Evolutionary conservation across 148 eudicot genomes (phyloP), one percentile per base, ranked within the genome.

Genomic region (Camellia japonica): DNA sequence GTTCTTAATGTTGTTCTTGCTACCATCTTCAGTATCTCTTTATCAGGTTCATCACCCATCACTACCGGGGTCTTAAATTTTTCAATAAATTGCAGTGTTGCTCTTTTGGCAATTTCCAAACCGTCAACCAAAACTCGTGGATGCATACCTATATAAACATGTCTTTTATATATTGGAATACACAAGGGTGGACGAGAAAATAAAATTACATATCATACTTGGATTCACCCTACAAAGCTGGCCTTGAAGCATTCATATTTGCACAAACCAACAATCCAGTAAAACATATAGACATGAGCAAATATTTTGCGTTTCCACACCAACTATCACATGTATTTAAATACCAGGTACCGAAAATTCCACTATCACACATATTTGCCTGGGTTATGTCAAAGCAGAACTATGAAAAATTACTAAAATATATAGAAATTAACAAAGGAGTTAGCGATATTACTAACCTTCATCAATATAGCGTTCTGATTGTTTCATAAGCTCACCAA

Each of bases 401-500:
- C 14, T 19, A 63, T 63, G 9, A 6, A 56, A 74, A 19, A 30
- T 14, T 13, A 20, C 19, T 10, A 11, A 52, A 19, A 20, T 64
- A 49, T 16, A 55, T 12, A 64, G 46, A 55, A n/a, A 68, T 8
- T 12, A 18, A 3, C 5, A 20, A 3, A 49, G 55, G 73, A 6
- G 15, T 12, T 8, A 2, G 42, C 12, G 18, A 0, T n/a, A 61
- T 19, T 20, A 58, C 86, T 60, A 15, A 96, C 99, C 99, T 93
- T 96, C 99, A 77, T 92, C 95, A 38, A 96, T 93, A 80, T 84
- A 96, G 54, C 99, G 99, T 78, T 92, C 98, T 42, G 98, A 88
- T 83, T 96, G 99, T 82, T 96, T 96, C 99, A 96, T 96, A 56
- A 96, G 97, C 89, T 96, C 99, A 30, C 99, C 99, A 88, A 96